These are phyloP conservation scores for Pichia membranifaciens DNA, from an alignment of 805 yeast genomes.

Conservation along the genomic window DNA sequence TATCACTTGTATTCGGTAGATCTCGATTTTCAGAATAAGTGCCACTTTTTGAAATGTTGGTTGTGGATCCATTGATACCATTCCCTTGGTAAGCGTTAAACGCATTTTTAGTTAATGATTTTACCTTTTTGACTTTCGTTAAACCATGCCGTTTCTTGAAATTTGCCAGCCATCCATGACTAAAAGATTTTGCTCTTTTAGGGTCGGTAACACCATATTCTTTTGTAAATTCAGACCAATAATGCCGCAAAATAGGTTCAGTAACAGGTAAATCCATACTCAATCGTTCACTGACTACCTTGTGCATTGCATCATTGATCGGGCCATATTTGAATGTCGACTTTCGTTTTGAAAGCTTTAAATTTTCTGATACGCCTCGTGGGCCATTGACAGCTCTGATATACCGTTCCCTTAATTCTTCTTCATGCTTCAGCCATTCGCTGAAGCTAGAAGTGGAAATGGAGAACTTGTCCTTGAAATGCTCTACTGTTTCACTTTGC, in stretches of 20 bases:
- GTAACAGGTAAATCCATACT: constrained; percentile 42
- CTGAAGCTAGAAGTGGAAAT: constrained; percentile 56
- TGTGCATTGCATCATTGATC: constrained; percentile 56
- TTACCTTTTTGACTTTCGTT: neutral
- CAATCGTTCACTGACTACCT: constrained; percentile 40
- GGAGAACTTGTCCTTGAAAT: constrained; percentile 43
- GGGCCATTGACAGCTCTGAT: constrained; percentile 28
- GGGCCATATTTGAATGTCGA: constrained; percentile 49
- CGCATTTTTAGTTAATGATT: too few species aligned
- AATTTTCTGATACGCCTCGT: constrained; percentile 18
- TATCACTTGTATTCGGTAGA: too few species aligned
- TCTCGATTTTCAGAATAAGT: too few species aligned
- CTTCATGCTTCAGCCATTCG: constrained; percentile 56
- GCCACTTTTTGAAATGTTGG: too few species aligned
- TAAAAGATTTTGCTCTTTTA: constrained; percentile 46
- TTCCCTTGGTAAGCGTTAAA: too few species aligned
- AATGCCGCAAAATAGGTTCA: constrained; percentile 50
- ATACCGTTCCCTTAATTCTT: constrained; percentile 41
- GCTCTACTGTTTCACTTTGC: constrained; percentile 53
- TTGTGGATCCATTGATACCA: too few species aligned
- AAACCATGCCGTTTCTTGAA: constrained; percentile 52
- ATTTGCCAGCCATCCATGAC: constrained; percentile 60
- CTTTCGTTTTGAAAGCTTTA: constrained; percentile 36
- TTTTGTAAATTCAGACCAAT: constrained; percentile 52
- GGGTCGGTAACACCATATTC: constrained; percentile 56